phyloP scores from a whole-genome alignment of 495 filamentous ascomycete species.

The Polyplosphaeria fusca region DNA sequence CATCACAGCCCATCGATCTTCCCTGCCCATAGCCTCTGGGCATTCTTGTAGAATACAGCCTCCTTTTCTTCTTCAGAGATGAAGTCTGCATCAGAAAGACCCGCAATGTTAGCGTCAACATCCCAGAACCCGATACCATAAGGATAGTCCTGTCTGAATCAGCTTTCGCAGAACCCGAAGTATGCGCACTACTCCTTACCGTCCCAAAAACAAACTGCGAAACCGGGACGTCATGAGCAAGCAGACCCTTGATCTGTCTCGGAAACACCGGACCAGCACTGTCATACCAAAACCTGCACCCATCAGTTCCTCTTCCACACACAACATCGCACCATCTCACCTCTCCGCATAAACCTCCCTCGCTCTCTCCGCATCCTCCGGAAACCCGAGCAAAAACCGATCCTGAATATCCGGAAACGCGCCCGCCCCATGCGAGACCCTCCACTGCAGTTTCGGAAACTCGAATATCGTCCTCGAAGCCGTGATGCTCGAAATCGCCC shows the following conservation, averaged over 20 bases:
- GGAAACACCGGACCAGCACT: constrained; percentile 34
- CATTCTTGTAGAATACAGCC: constrained; percentile 22
- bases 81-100: constrained; percentile 27
- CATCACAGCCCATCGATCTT: constrained; percentile 6
- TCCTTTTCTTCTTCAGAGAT: constrained; percentile 22
- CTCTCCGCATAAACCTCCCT: constrained; percentile 23
- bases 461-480: constrained; percentile 27
- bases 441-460: constrained; percentile 31
- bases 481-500: constrained; percentile 33
- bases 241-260: constrained; percentile 31
- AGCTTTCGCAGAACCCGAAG: not conserved
- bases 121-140: constrained; percentile 34
- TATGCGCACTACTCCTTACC: constrained; percentile 28
- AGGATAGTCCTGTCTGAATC: constrained; percentile 26
- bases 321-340: not conserved
- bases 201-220: constrained; percentile 34
- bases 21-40: constrained; percentile 18
- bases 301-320: not conserved
- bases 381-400: constrained; percentile 31
- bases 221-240: constrained; percentile 31
- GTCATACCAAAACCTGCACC: constrained; percentile 33
- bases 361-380: constrained; percentile 19
- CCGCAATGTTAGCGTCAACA: constrained; percentile 23
- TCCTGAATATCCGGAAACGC: constrained; percentile 34
- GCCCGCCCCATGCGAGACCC: constrained; percentile 35